These are phyloP conservation scores for Cytospora leucostoma DNA, from an alignment of 2,329 filamentous ascomycete genomes.

Conservation along the genomic window DNA sequence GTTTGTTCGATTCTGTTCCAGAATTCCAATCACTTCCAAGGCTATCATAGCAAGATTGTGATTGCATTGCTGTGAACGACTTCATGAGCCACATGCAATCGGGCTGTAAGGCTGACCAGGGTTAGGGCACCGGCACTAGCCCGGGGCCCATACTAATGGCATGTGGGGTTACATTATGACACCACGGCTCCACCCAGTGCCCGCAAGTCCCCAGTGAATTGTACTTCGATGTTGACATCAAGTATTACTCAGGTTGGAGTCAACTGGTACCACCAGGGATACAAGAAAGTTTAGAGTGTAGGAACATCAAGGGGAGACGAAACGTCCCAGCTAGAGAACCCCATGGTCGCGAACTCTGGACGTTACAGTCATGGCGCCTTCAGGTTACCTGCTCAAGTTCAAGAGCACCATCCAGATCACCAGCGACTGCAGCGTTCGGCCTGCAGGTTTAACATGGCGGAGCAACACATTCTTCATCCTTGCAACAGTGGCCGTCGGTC, in stretches of 20 bases:
- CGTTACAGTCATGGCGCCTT: constrained; percentile 9
- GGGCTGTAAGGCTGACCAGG: background rate
- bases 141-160: background rate
- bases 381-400: constrained; percentile 1
- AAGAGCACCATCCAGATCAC: constrained; percentile 18
- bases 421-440: constrained; percentile 16
- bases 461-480: constrained; percentile 61
- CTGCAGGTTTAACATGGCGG: constrained; percentile 44
- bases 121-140: background rate
- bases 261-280: too few species aligned
- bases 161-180: background rate
- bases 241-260: too few species aligned
- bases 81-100: background rate
- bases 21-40: too few species aligned
- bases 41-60: too few species aligned
- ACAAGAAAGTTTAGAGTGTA: background rate
- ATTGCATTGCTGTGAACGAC: too few species aligned
- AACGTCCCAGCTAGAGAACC: background rate
- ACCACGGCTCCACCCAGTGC: background rate
- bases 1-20: too few species aligned
- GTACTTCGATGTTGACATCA: too few species aligned
- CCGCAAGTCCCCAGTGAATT: too few species aligned
- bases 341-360: background rate
- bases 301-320: background rate
- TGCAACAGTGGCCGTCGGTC: constrained; percentile 54